Percentiles rank a stretch among this genome's conserved stretches.
phyloP scores from a whole-genome alignment of 805 yeast genomes.

The Cyberlindnera japonica region DNA sequence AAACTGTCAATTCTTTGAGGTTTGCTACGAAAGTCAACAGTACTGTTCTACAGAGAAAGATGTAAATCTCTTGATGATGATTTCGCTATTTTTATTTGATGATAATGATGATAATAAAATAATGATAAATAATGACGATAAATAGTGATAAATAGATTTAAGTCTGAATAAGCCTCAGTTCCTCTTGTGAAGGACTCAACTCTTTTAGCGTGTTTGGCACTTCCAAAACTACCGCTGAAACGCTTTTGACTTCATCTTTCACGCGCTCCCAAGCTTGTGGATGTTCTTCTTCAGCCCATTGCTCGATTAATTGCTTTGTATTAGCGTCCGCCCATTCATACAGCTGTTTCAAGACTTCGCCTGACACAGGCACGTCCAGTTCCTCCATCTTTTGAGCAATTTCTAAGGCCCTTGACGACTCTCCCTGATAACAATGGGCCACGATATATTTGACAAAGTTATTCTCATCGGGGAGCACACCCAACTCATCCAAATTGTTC shows the following conservation, averaged over 20 bases:
- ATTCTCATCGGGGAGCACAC: slow-evolving; percentile 47
- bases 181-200: slow-evolving; percentile 12
- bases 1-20: slow-evolving; percentile 78
- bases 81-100: too few relatives aligned
- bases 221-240: slow-evolving; percentile 6
- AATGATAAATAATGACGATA: slow-evolving; percentile 3
- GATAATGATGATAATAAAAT: too few relatives aligned
- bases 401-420: slow-evolving; percentile 51
- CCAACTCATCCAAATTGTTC: slow-evolving; percentile 47
- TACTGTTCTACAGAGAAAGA: slow-evolving; percentile 34
- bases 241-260: slow-evolving; percentile 18
- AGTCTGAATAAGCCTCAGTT: slow-evolving; percentile 15
- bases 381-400: slow-evolving; percentile 46
- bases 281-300: slow-evolving; percentile 36
- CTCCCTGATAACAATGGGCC: slow-evolving; percentile 68
- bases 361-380: slow-evolving; percentile 41
- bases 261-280: slow-evolving; percentile 37
- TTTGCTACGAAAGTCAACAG: slow-evolving; percentile 82
- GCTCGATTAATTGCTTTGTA: slow-evolving; percentile 17
- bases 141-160: slow-evolving; percentile 2
- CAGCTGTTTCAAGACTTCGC: slow-evolving; percentile 43
- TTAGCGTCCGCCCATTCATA: slow-evolving; percentile 38
- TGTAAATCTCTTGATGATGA: too few relatives aligned
- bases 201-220: slow-evolving; percentile 11
- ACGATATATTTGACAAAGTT: slow-evolving; percentile 59